A percentile compares a stretch with the other conserved stretches of the same genome.
phyloP scores from a whole-genome alignment of 495 filamentous ascomycete genomes.

The Chaetomium tenue region DNA sequence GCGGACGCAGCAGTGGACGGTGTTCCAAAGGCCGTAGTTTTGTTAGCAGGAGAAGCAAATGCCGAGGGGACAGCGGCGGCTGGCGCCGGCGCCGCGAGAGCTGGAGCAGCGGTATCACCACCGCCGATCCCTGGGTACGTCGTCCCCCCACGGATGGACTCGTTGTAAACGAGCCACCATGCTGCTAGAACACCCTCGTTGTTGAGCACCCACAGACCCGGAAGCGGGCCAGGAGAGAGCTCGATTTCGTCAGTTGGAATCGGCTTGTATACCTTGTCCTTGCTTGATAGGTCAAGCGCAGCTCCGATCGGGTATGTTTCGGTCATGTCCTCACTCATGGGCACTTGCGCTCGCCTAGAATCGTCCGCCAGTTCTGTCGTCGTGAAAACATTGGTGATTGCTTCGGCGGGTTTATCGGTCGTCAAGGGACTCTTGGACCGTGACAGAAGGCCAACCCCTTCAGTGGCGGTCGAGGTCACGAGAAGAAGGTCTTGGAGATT shows the following conservation, averaged over 20 bases:
- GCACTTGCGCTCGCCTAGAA: slow-evolving; percentile 70
- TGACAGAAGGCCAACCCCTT: slow-evolving; percentile 74
- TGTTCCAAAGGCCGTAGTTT: slow-evolving; percentile 37
- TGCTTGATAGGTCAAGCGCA: slow-evolving; percentile 76
- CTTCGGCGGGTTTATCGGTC: slow-evolving; percentile 57
- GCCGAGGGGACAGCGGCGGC: slow-evolving; percentile 28
- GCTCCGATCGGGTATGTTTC: slow-evolving; percentile 81
- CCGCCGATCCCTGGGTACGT: slow-evolving; percentile 68
- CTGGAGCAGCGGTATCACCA: slow-evolving; percentile 31
- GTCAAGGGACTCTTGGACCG: slow-evolving; percentile 66
- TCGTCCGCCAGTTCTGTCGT: slow-evolving; percentile 74
- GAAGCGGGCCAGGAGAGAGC: slow-evolving; percentile 74
- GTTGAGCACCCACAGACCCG: slow-evolving; percentile 81
- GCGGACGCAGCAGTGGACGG: slow-evolving; percentile 28
- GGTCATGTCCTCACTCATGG: slow-evolving; percentile 58
- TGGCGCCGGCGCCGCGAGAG: slow-evolving; percentile 35
- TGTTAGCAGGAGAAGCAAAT: slow-evolving; percentile 34
- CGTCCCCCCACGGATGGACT: slow-evolving; percentile 70
- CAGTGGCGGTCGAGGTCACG: slow-evolving; percentile 72
- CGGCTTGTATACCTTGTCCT: slow-evolving; percentile 73
- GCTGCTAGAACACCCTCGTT: slow-evolving; percentile 79
- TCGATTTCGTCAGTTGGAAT: slow-evolving; percentile 73
- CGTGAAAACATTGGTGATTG: slow-evolving; percentile 63
- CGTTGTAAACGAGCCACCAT: slow-evolving; percentile 91
- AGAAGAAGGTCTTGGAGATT: slow-evolving; percentile 75